phyloP scores from a whole-genome alignment of 495 filamentous ascomycete species.

The Articulospora tetracladia region DNA sequence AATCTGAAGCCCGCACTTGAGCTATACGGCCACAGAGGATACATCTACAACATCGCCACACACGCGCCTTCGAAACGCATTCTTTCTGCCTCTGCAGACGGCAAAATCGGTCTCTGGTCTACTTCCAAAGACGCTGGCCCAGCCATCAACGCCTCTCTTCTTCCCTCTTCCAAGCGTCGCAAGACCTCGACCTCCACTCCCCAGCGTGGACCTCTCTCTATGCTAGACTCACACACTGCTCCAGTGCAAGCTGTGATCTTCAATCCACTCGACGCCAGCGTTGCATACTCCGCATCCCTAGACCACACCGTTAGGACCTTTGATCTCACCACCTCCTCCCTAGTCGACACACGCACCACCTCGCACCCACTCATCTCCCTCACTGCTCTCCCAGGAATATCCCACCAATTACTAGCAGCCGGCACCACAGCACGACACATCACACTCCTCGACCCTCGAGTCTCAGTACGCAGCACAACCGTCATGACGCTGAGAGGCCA shows the following conservation, averaged over 20 bases:
- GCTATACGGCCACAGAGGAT: constrained; percentile 77
- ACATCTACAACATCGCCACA: constrained; percentile 72
- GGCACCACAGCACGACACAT: constrained; percentile 85
- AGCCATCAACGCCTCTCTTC: constrained; percentile 57
- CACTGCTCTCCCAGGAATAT: constrained; percentile 21
- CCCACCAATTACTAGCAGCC: constrained; percentile 68
- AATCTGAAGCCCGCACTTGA: constrained; percentile 73
- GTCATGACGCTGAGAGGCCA: constrained; percentile 90
- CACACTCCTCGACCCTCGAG: constrained; percentile 84
- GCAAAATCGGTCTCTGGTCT: constrained; percentile 80
- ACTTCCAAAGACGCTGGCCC: constrained; percentile 70
- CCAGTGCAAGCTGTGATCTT: constrained; percentile 76
- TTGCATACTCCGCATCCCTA: constrained; percentile 83
- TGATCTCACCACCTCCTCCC: constrained; percentile 73
- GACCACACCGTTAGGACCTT: constrained; percentile 89
- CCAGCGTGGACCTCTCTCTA: constrained; percentile 73
- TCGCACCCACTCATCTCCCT: constrained; percentile 78
- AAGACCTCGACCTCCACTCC: constrained; percentile 64
- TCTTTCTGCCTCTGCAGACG: constrained; percentile 78
- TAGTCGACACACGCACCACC: constrained; percentile 76
- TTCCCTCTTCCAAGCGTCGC: constrained; percentile 69
- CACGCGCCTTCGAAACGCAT: constrained; percentile 71
- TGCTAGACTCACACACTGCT: constrained; percentile 66
- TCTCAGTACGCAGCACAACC: constrained; percentile 62
- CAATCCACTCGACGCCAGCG: constrained; percentile 75